Base-by-base conservation (phyloP, 139 green algal species). In the Picochlorum costavermella region DNA sequence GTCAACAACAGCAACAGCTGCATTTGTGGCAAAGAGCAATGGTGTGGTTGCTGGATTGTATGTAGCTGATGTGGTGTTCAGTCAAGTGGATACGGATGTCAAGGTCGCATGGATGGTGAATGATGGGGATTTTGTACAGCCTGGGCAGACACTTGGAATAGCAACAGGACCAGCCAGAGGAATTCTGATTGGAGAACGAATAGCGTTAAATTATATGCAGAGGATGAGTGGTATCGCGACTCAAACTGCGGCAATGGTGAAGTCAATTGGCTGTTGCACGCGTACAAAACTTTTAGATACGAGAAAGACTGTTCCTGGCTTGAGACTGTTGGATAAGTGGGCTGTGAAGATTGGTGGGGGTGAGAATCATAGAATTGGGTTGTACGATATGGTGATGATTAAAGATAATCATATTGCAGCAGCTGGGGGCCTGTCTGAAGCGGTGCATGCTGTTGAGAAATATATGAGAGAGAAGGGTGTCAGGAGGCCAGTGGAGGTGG, bases 341-440 rank as follows among this genome's bases (percentile, higher is more conserved):
- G 92, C 94, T 30, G 94, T 98, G 25, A 62, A 90, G 3, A 92
- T 97, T 12, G 88, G 85, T 17, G 85, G 87, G 9, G 87, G 79
- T 9, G 14, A 63, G 8, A 93, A 92, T 72, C 87, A 95, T 71
- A 64, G 87, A 10, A 87, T 93, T 60, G 87, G 87, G 20, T 63
- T 94, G 63, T 98, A 85, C 67, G 93, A 98, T 84, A 97, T 98
- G 92, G 83, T 98, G 68, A 96, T 99, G 89, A 97, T 99, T 74
- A 99, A 99, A 69, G 94, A 99, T 86, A 99, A 99, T 78, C 94
- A 99, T 81, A 89, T 98, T 31, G 86, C 91, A 20, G 92, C 92
- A 37, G 90, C 92, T 14, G 92, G 94, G 5, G 92, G 94, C 43
- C 86, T 98, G 50, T 36, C 43, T 1, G 51, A 71, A 9, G 90